These are phyloP conservation scores for Boletus sp. DNA, from an alignment of 1,284 basidiomycete genomes.

Conservation along the genomic window DNA sequence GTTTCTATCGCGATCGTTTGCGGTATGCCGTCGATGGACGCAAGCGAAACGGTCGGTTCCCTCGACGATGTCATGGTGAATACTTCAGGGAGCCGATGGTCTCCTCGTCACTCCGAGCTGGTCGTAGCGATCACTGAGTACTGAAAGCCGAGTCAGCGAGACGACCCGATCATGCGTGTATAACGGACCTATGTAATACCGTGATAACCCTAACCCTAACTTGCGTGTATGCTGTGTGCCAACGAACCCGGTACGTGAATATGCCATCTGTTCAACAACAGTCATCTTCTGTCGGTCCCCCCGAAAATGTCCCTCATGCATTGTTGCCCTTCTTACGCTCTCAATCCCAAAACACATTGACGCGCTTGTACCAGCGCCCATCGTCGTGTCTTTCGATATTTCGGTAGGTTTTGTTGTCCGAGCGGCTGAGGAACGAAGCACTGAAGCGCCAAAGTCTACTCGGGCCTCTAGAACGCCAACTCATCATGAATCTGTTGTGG, in stretches of 20 bases:
- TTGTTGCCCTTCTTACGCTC: constrained; percentile 82
- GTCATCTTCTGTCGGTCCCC: constrained; percentile 8
- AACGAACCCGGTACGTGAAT: constrained; percentile 7
- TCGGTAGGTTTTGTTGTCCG: constrained; percentile 43
- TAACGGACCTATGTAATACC: too few relatives aligned
- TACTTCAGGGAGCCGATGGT: too few relatives aligned
- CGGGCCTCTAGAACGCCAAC: constrained; percentile 82
- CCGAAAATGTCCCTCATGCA: constrained; percentile 45
- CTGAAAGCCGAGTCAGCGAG: too few relatives aligned
- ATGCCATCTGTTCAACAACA: constrained; percentile 25
- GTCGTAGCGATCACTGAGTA: too few relatives aligned
- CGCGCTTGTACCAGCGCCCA: constrained; percentile 82
- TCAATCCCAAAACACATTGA: constrained; percentile 81
- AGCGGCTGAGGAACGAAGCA: constrained; percentile 2
- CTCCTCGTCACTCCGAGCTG: too few relatives aligned
- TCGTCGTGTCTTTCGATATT: constrained; percentile 94
- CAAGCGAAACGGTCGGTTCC: too few relatives aligned
- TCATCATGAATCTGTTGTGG: constrained; percentile 92
- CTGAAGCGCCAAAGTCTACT: constrained; percentile 58
- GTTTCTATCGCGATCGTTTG: too few relatives aligned
- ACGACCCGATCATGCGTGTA: too few relatives aligned
- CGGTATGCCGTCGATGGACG: too few relatives aligned
- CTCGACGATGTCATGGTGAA: too few relatives aligned
- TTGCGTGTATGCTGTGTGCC: background rate
- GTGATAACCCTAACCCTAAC: constrained; percentile 17